Conservation (phyloP, 768 basidiomycete species). For the Candolleomyces eurysporus region DNA sequence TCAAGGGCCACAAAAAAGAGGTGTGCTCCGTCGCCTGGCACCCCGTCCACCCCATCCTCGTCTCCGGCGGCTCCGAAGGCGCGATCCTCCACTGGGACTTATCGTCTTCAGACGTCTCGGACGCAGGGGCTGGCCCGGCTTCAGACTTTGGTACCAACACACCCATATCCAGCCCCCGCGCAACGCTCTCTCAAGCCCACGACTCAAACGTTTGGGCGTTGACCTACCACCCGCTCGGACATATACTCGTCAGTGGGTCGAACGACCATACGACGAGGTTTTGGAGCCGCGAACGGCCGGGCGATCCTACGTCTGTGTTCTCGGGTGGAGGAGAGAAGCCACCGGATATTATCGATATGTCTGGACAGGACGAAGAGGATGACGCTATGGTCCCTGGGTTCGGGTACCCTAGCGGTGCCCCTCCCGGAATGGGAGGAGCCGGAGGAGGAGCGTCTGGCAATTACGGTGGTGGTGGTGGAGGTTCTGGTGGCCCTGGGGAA, state of each 20-base stretch:
- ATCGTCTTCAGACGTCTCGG: slow-evolving; percentile 24
- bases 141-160: slow-evolving; percentile 2
- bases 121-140: slow-evolving; percentile 43
- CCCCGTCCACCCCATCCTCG: slow-evolving; percentile 87
- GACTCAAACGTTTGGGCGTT: slow-evolving; percentile 98
- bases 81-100: slow-evolving; percentile 94
- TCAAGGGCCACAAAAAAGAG: slow-evolving; percentile 98
- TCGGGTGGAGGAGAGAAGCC: slow-evolving; percentile 84
- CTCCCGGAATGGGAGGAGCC: slow-evolving; percentile 26
- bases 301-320: slow-evolving; percentile 77
- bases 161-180: slow-evolving; percentile 58
- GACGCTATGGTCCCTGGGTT: slow-evolving; percentile 77
- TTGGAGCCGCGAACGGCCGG: slow-evolving; percentile 91
- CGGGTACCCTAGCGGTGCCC: slow-evolving; percentile 38
- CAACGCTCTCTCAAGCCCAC: slow-evolving; percentile 92
- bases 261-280: slow-evolving; percentile 99
- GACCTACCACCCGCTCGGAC: slow-evolving; percentile 93
- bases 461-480: too few species aligned
- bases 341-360: slow-evolving; percentile 58
- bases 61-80: slow-evolving; percentile 93
- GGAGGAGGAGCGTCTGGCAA: too few species aligned
- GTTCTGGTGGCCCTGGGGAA: too few species aligned
- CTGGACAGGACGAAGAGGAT: slow-evolving; percentile 70
- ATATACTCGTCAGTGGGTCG: slow-evolving; percentile 89
- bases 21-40: slow-evolving; percentile 98